Base-by-base conservation (phyloP, 768 basidiomycete genomes). In the Pleurotus salmoneostramineus region DNA sequence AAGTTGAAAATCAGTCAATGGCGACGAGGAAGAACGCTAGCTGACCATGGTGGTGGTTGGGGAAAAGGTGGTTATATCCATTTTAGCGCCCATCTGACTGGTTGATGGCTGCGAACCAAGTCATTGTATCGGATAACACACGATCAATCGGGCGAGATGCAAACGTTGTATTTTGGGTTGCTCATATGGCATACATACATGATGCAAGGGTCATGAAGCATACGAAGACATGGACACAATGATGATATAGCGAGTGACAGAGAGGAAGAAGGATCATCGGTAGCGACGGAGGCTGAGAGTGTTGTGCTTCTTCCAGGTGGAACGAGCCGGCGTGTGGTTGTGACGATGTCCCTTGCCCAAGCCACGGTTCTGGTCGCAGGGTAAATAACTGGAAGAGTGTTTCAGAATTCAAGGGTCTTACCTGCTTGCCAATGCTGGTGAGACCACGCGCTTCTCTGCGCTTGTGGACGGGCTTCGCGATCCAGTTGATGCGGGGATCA, bases 401-500 rank as follows among this genome's bases (percentile, higher is more conserved):
- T 57, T n/a, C 8, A 59, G 56, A 49, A 15, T 58, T 36, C 56
- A 57, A 31, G n/a, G 27, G 7, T 72, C 79, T 27, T n/a, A 89
- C 92, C 82, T 93, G 86, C 78, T 98, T 98, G 67, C 97, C 97
- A 61, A 91, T 85, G 70, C 90, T 88, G 71, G 97, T 99, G 65
- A 99, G 93, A 62, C 97, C 97, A 73, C 97, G 94, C 65, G 93
- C 85, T 75, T 99, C 97, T 69, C 97, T 88, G 70, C 90, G 93
- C 79, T 98, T 99, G 89, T 99, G 97, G 50, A 98, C 96, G 33
- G 97, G 91, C 73, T 95, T 95, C 70, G 83, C 78, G 77, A 99
- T 99, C 97, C 96, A 99, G 88, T 92, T 98, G 81, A 99, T 98
- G 69, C 93, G 86, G 63, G 97, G 80, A 73, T 99, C 95, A 63